Percentiles rank a stretch among this genome's conserved stretches.
These are phyloP conservation scores for Clavispora vitiphila DNA, from an alignment of 805 yeast genomes.

Conservation along the genomic window DNA sequence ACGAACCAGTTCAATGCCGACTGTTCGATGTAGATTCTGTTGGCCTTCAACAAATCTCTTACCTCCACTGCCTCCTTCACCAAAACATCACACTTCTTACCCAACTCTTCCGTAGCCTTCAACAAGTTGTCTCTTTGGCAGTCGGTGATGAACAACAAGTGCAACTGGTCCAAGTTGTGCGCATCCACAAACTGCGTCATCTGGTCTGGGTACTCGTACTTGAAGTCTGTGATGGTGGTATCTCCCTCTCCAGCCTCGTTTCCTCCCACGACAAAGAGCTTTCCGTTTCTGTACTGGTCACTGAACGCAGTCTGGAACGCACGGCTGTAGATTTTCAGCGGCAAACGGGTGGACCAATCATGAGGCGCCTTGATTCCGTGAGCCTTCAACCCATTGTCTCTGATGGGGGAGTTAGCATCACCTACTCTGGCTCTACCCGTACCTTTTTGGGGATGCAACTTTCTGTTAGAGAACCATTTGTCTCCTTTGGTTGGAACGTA, in stretches of 20 bases:
- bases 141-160: constrained; percentile 64
- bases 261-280: constrained; percentile 64
- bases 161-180: constrained; percentile 47
- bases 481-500: constrained; percentile 84
- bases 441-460: constrained; percentile 87
- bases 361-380: constrained; percentile 87
- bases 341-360: constrained; percentile 77
- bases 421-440: constrained; percentile 94
- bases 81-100: constrained; percentile 56
- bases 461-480: constrained; percentile 77
- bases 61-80: constrained; percentile 78
- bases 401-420: constrained; percentile 89
- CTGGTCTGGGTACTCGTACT: constrained; percentile 38
- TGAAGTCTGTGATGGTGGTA: constrained; percentile 30
- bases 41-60: constrained; percentile 76
- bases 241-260: constrained; percentile 23
- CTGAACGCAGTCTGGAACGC: constrained; percentile 84
- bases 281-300: constrained; percentile 72
- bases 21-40: constrained; percentile 67
- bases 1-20: constrained; percentile 62
- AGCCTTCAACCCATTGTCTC: constrained; percentile 86
- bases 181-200: constrained; percentile 45
- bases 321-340: constrained; percentile 61
- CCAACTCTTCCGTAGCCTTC: constrained; percentile 49
- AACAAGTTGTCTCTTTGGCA: constrained; percentile 57